phyloP scores from a whole-genome alignment of 805 yeast species.

The Maudiozyma serrabonitensis region DNA sequence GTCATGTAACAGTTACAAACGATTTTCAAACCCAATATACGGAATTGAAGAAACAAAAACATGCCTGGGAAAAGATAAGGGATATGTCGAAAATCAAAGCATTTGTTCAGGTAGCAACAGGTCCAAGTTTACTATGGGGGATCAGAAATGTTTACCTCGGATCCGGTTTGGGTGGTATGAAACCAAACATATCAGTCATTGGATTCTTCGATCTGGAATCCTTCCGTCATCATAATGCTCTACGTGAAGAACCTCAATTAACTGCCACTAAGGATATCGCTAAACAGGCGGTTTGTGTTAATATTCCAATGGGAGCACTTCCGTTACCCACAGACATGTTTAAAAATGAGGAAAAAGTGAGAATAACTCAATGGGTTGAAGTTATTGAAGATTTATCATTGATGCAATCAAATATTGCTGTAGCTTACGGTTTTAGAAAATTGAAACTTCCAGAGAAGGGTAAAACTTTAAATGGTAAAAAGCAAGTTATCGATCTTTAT shows the following conservation, averaged over 20 bases:
- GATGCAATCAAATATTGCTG: constrained; percentile 85
- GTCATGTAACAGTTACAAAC: constrained; percentile 66
- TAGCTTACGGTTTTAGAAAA: constrained; percentile 76
- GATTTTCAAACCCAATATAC: constrained; percentile 53
- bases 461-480: constrained; percentile 19
- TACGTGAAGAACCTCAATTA: neutral
- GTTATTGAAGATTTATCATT: constrained; percentile 81
- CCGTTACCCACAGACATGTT: constrained; percentile 71
- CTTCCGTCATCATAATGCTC: constrained; percentile 8
- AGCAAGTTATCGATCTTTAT: constrained; percentile 71
- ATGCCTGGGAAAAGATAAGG: constrained; percentile 77
- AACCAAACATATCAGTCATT: constrained; percentile 85
- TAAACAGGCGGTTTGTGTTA: constrained; percentile 1
- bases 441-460: constrained; percentile 50
- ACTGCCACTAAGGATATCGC: constrained; percentile 1
- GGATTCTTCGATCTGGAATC: constrained; percentile 70
- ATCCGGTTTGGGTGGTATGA: constrained; percentile 97
- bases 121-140: constrained; percentile 89
- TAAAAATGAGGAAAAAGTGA: constrained; percentile 57
- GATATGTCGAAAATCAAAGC: constrained; percentile 78
- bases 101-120: constrained; percentile 84
- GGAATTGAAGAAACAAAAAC: constrained; percentile 62
- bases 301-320: constrained; percentile 3
- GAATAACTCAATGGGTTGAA: constrained; percentile 81
- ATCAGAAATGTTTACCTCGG: constrained; percentile 86